Evolutionary conservation across 75 land plant species (phyloP).

Genomic region (Larix kaempferi): DNA sequence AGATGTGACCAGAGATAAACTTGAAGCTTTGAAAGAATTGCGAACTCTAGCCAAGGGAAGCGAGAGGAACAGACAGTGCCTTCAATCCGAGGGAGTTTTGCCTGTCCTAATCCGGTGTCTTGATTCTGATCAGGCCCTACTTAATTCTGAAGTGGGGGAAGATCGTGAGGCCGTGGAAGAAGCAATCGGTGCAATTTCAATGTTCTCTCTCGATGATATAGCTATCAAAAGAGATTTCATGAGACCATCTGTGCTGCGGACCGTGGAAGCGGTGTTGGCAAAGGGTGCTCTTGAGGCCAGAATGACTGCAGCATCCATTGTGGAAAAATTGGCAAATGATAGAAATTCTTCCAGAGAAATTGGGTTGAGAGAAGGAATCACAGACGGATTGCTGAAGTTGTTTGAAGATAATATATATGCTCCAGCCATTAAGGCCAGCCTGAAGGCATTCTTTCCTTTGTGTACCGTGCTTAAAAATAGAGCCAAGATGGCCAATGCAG

Average conservation of each 20-base stretch:
- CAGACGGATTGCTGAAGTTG: neutral
- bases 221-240: neutral
- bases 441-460: neutral
- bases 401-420: neutral
- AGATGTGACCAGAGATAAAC: neutral
- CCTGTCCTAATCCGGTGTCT: too few species aligned
- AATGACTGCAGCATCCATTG: neutral
- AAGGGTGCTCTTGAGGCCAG: neutral
- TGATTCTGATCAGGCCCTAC: too few species aligned
- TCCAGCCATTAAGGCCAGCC: neutral
- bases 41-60: constrained; percentile 30
- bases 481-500: constrained; percentile 12
- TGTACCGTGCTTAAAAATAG: neutral
- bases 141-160: too few species aligned
- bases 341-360: neutral
- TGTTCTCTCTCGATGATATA: neutral
- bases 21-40: constrained; percentile 22
- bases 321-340: neutral
- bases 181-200: neutral
- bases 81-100: constrained; percentile 37
- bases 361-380: neutral
- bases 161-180: too few species aligned
- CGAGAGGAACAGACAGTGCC: constrained; percentile 42
- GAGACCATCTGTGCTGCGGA: neutral
- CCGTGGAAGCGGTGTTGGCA: neutral